These are phyloP conservation scores for Debaryomyces nepalensis DNA, from an alignment of 1,139 yeast species.

Conservation along the genomic window DNA sequence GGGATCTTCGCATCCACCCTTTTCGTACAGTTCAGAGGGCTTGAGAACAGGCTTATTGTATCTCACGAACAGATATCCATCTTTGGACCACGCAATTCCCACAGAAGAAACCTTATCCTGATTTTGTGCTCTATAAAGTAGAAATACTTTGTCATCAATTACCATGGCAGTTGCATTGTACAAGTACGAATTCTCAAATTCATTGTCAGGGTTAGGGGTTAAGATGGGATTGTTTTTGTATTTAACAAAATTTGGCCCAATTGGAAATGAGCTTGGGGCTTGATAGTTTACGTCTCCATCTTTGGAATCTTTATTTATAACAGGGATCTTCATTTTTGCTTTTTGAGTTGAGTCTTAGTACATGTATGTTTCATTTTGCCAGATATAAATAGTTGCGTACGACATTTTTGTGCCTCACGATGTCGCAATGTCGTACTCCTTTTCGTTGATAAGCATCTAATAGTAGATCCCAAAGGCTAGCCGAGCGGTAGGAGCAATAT, in stretches of 20 bases:
- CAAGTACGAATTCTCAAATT: slow-evolving; percentile 46
- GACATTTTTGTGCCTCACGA: slow-evolving; percentile 6
- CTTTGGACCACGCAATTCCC: slow-evolving; percentile 49
- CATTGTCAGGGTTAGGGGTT: slow-evolving; percentile 43
- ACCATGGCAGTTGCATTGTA: slow-evolving; percentile 54
- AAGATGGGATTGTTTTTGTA: slow-evolving; percentile 45
- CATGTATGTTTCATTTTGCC: not conserved
- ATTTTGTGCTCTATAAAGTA: slow-evolving; percentile 49
- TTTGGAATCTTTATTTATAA: slow-evolving; percentile 29
- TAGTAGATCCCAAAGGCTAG: slow-evolving; percentile 1
- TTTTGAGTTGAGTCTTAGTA: not conserved
- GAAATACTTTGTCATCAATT: slow-evolving; percentile 41
- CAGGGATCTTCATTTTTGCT: slow-evolving; percentile 36
- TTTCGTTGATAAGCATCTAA: slow-evolving; percentile 10
- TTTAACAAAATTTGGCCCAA: slow-evolving; percentile 44
- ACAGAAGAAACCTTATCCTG: slow-evolving; percentile 38
- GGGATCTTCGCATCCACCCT: slow-evolving; percentile 51
- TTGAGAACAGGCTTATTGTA: slow-evolving; percentile 38
- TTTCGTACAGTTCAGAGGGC: slow-evolving; percentile 48
- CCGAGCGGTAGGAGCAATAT: too few relatives aligned
- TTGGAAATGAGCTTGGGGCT: slow-evolving; percentile 44
- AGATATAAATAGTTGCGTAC: slow-evolving; percentile 7
- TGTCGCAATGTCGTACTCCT: slow-evolving; percentile 9
- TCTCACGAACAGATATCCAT: slow-evolving; percentile 41
- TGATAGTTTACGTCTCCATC: slow-evolving; percentile 41